Percentiles rank a stretch among this genome's conserved stretches.
Evolutionary conservation across 2,329 filamentous ascomycete species (phyloP).

Genomic region (Ceratocystis colombiana): DNA sequence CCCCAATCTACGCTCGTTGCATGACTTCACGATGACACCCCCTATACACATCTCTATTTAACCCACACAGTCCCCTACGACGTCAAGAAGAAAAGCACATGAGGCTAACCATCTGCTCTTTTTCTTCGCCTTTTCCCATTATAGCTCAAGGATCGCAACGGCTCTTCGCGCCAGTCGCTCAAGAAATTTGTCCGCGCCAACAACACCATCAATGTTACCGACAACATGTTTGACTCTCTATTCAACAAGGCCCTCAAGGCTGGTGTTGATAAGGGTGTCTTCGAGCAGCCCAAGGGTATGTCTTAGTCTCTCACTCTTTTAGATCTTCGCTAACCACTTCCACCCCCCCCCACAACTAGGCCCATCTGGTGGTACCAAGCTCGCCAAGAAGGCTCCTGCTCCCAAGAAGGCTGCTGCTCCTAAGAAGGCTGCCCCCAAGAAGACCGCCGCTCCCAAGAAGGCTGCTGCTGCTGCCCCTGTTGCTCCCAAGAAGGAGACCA

Average conservation of each 20-base stretch:
- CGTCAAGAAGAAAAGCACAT: not conserved
- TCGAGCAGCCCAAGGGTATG: conserved; percentile 83
- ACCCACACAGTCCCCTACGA: not conserved
- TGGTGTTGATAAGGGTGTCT: conserved; percentile 78
- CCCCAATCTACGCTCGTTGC: not conserved
- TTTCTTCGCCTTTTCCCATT: conserved; percentile 18
- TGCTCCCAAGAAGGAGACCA: conserved; percentile 31
- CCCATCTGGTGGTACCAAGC: conserved; percentile 82
- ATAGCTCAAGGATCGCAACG: conserved; percentile 54
- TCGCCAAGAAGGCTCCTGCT: conserved; percentile 60
- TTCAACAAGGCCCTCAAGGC: conserved; percentile 78
- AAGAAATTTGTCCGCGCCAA: conserved; percentile 53
- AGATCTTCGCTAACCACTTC: too few species aligned
- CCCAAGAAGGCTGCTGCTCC: conserved; percentile 28
- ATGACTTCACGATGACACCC: not conserved
- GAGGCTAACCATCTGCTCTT: conserved; percentile 24
- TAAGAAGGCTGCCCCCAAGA: conserved; percentile 28
- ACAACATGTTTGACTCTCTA: conserved; percentile 56
- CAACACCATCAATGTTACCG: conserved; percentile 40
- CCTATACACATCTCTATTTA: too few species aligned
- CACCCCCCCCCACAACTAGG: conserved; percentile 38
- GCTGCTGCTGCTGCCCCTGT: conserved; percentile 16
- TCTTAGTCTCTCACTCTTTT: not conserved
- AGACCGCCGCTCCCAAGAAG: conserved; percentile 25
- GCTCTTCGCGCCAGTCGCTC: conserved; percentile 50